These are phyloP conservation scores for Annulohypoxylon nitens DNA, from an alignment of 495 filamentous ascomycete species.

Conservation along the genomic window DNA sequence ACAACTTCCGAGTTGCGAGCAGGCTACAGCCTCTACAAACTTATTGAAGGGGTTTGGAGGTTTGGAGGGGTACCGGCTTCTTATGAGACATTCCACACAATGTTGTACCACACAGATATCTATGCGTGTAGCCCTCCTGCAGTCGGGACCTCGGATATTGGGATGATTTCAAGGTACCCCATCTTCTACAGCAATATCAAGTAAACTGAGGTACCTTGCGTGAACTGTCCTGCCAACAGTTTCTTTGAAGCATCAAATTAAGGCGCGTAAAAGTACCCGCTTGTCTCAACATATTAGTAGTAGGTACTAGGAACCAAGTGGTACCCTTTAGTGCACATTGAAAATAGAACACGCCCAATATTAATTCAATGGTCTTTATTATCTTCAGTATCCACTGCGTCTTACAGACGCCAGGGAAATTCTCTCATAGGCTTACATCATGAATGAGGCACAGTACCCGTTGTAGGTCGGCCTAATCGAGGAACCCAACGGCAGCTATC, in stretches of 20 bases:
- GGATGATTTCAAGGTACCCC: background rate
- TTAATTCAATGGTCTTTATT: conserved; percentile 14
- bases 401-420: conserved; percentile 17
- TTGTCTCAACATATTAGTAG: background rate
- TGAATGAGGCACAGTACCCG: conserved; percentile 24
- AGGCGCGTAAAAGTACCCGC: background rate
- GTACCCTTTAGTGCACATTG: background rate
- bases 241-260: too few relatives aligned
- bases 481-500: conserved; percentile 24
- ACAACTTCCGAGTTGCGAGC: background rate
- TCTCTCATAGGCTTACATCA: conserved; percentile 16
- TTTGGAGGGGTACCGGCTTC: background rate
- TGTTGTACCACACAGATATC: background rate
- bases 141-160: background rate
- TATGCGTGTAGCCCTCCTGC: background rate
- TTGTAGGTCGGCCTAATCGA: background rate
- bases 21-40: background rate
- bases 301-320: too few relatives aligned
- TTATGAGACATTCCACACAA: background rate
- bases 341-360: background rate
- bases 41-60: background rate
- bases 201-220: too few relatives aligned
- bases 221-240: too few relatives aligned
- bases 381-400: conserved; percentile 10
- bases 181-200: background rate